Evolutionary conservation across 2,329 filamentous ascomycete genomes (phyloP).

Genomic region (Colletotrichum sp.): DNA sequence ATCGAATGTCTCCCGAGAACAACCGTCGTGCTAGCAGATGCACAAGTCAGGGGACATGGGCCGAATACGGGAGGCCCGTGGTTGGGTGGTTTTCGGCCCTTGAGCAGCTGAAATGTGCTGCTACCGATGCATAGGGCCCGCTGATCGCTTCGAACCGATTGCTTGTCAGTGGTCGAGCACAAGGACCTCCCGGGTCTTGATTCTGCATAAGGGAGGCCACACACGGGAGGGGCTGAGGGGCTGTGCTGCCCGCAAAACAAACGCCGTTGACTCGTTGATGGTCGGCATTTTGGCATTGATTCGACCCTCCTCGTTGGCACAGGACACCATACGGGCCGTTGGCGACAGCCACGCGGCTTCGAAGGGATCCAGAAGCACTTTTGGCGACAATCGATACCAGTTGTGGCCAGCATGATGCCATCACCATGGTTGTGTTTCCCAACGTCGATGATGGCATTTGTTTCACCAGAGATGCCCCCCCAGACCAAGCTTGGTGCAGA

Average conservation of each 20-base stretch:
- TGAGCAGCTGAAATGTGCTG: slow-evolving; percentile 21
- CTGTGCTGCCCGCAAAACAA: slow-evolving; percentile 17
- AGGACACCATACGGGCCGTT: neutral
- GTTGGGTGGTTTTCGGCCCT: slow-evolving; percentile 5
- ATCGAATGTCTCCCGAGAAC: neutral
- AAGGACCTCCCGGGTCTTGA: neutral
- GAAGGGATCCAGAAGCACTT: neutral
- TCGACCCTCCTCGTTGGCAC: slow-evolving; percentile 6
- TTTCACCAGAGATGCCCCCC: slow-evolving; percentile 1
- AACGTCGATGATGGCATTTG: neutral
- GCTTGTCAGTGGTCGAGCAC: slow-evolving; percentile 1
- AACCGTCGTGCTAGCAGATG: neutral
- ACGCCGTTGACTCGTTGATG: slow-evolving; percentile 15
- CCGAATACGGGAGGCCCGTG: slow-evolving; percentile 10
- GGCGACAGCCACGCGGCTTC: slow-evolving; percentile 9
- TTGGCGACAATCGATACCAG: neutral
- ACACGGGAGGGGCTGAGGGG: slow-evolving; percentile 14
- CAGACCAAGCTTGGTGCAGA: neutral
- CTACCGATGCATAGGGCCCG: slow-evolving; percentile 15
- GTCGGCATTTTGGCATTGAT: slow-evolving; percentile 15
- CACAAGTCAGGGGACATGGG: slow-evolving; percentile 3
- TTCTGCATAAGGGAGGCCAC: slow-evolving; percentile 11
- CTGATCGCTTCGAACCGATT: slow-evolving; percentile 18
- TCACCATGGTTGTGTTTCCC: slow-evolving; percentile 6
- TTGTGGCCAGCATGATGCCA: slow-evolving; percentile 5